Conservation (phyloP, 495 filamentous ascomycete species). For the Letharia columbiana region DNA sequence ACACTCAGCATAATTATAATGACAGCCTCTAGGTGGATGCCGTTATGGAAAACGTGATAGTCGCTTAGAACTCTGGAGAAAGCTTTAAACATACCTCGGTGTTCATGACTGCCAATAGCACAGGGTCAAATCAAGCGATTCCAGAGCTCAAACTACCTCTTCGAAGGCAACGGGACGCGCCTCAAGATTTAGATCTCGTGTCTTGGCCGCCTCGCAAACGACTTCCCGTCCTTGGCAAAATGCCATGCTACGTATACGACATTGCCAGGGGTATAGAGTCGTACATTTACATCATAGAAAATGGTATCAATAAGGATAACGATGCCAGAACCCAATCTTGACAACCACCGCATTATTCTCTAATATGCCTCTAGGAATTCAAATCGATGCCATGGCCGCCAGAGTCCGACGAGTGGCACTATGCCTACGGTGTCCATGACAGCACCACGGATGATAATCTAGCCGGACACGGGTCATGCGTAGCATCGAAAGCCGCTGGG, state of each 20-base stretch:
- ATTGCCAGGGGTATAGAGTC: background rate
- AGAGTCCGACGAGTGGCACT: background rate
- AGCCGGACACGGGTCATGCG: background rate
- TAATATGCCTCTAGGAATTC: constrained; percentile 1
- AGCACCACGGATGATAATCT: constrained; percentile 5
- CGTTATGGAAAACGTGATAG: background rate
- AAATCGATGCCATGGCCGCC: constrained; percentile 7
- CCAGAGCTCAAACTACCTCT: background rate
- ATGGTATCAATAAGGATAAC: constrained; percentile 1
- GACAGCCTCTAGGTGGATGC: constrained; percentile 1
- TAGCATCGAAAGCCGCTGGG: constrained; percentile 12
- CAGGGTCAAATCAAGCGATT: background rate
- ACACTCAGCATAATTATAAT: background rate
- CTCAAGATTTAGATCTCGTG: constrained; percentile 5
- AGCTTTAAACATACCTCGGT: background rate
- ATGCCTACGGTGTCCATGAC: background rate
- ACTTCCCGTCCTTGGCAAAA: background rate
- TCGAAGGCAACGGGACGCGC: background rate
- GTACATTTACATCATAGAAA: constrained; percentile 4
- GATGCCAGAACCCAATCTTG: background rate
- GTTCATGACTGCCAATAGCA: background rate
- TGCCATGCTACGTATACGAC: background rate
- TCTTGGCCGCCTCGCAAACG: constrained; percentile 2
- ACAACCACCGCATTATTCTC: background rate
- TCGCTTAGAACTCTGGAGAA: background rate